Evolutionary conservation across 1,284 basidiomycete genomes (phyloP), one percentile per base, ranked within the genome.

Genomic region (Leccinum subrobustum): DNA sequence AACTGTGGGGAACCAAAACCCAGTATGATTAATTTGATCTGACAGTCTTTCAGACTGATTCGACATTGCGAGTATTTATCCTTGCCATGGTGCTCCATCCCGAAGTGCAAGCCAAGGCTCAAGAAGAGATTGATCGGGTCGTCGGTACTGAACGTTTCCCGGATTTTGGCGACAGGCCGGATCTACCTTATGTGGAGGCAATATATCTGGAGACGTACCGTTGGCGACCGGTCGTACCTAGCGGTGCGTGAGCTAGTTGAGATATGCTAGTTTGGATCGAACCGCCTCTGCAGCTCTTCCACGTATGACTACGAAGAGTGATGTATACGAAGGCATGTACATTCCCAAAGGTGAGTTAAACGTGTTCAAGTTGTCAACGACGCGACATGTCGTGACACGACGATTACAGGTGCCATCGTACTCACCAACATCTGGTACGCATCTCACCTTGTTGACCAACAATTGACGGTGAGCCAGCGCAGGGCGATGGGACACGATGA

Each of bases 11-110:
- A 23, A n/a, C 18, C 2, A 27, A 4, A 3, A 50, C 8, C 29
- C 3, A 6, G 33, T 39, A 9, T 2, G 5, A 18, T 9, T 20
- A 16, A 18, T n/a, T 29, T 31, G 37, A 47, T 5, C 57, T 58
- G 16, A 63, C 54, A 1, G 7, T 53, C 2, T 39, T 39, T 12
- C 56, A 72, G 71, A 67, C 29, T 9, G 62, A 61, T 51, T 44
- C 60, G 2, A 60, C 42, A 1, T 3, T 72, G 12, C 60, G 42
- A 23, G 29, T 62, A 1, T 75, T 72, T 31, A 6, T 73, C 12
- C 66, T 75, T 1, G 72, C 71, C 31, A 72, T 75, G 71, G 33
- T 73, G 4, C 71, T 73, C 52, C n/a, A 74, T 58, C 71, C 71
- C 1, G 59, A 71, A n/a, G 54, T 62, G 8, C 71, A 70, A 42